Evolutionary conservation across 805 yeast genomes (phyloP), one percentile per base, ranked within the genome.

Genomic region (Ogataea zsoltii): DNA sequence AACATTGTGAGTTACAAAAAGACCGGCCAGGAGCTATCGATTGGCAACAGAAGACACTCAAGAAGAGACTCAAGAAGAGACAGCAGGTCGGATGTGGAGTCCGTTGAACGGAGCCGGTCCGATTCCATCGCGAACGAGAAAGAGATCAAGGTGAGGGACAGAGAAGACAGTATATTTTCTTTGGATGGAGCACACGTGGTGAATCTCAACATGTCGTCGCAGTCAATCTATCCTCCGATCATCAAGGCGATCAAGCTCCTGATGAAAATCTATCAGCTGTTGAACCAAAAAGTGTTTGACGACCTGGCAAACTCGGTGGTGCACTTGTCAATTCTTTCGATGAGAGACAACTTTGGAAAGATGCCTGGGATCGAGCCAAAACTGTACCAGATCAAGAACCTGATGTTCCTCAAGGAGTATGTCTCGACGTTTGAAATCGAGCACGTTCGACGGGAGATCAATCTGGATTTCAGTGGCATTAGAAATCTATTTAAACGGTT

Each of bases 251-350:
- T 90, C 34, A 76, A 83, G 0, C 66, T 92, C 5, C 68, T 91
- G 25, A 82, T 89, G 28, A 85, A 81, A 60, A 84, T 91, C 17
- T 88, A 88, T 60, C 95, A 88, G 56, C 70, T 90, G 56, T 77
- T 92, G 30, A 83, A 84, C 53, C 81, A 91, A 2, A 68, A 76
- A 11, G 86, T 89, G 2, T 92, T 91, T 67, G 96, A 89, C 61
- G 96, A 88, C 58, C 67, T 91, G 52, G 96, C 97, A 0, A 96
- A 89, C 62, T 80, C 85, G 45, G 82, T 89, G 42, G 86, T 92
- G 3, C 96, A 88, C 60, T 77, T 85, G 35, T 83, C 94, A 55
- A 77, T 89, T 30, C 57, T 68, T 13, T 79, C 94, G 6, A 65
- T 89, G 54, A 76, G 77, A 44, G 65, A 69, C 13, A 84, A 85